Evolutionary conservation across 2,329 filamentous ascomycete genomes (phyloP).

Genomic region (Colletotrichum euphorbiae): DNA sequence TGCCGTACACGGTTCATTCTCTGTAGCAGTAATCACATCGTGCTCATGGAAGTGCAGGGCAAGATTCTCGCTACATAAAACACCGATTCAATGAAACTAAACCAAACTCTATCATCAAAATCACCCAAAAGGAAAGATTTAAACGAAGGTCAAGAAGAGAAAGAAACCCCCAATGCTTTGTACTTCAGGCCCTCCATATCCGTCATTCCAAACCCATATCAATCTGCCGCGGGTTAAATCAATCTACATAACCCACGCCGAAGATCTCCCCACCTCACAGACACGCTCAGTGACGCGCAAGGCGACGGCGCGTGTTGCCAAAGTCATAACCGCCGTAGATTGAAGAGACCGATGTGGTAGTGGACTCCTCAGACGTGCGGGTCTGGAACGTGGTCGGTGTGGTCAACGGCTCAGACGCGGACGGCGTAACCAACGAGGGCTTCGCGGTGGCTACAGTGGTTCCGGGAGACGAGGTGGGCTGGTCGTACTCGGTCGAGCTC

Average conservation of each 20-base stretch:
- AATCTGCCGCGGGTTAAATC: background rate
- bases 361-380: slow-evolving; percentile 5
- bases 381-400: slow-evolving; percentile 21
- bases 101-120: slow-evolving; percentile 1
- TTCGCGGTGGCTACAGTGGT: slow-evolving; percentile 18
- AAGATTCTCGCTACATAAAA: background rate
- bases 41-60: background rate
- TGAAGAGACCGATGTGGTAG: background rate
- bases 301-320: background rate
- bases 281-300: background rate
- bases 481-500: too few relatives aligned
- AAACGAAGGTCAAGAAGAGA: slow-evolving; percentile 37
- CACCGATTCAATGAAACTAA: slow-evolving; percentile 2
- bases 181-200: background rate
- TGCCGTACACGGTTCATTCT: too few relatives aligned
- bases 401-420: background rate
- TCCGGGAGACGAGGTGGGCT: background rate
- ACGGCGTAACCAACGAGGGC: slow-evolving; percentile 24
- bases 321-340: slow-evolving; percentile 18
- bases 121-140: background rate
- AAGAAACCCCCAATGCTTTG: slow-evolving; percentile 17
- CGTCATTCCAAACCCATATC: too few relatives aligned
- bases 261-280: too few relatives aligned
- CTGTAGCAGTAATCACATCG: too few relatives aligned
- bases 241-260: background rate